Conservation (phyloP, 2,329 filamentous ascomycete species). For the Fulvia fulva region DNA sequence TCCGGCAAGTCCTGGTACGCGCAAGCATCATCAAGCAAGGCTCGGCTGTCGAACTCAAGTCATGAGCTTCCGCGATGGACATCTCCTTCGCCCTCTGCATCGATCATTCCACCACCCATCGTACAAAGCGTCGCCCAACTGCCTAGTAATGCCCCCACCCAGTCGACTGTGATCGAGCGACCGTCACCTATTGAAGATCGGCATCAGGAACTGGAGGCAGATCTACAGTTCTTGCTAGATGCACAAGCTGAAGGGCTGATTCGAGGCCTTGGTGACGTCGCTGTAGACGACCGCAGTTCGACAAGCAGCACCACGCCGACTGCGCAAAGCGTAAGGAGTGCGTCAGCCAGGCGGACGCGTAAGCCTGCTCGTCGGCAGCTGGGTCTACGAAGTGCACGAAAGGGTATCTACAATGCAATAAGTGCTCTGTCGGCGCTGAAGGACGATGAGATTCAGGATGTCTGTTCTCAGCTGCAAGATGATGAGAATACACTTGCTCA, state of each 20-base stretch:
- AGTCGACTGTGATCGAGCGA: constrained; percentile 43
- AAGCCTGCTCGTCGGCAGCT: constrained; percentile 52
- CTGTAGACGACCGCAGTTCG: constrained; percentile 43
- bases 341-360: constrained; percentile 39
- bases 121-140: constrained; percentile 29
- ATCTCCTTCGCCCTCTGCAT: constrained; percentile 30
- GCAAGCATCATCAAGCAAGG: constrained; percentile 22
- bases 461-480: constrained; percentile 55
- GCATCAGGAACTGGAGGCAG: constrained; percentile 52
- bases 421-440: constrained; percentile 62
- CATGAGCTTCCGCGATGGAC: constrained; percentile 34
- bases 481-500: constrained; percentile 57
- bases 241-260: constrained; percentile 57
- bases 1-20: constrained; percentile 29
- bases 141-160: constrained; percentile 16
- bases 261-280: constrained; percentile 42
- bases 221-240: constrained; percentile 57
- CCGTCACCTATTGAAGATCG: constrained; percentile 38
- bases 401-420: constrained; percentile 61
- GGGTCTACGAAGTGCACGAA: constrained; percentile 60
- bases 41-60: constrained; percentile 19
- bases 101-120: constrained; percentile 35
- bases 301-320: constrained; percentile 50
- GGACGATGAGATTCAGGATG: constrained; percentile 60
- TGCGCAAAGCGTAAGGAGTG: constrained; percentile 34